Evolutionary conservation across 1,284 basidiomycete species (phyloP).

Genomic region (Tetrapyrgos nigripes): DNA sequence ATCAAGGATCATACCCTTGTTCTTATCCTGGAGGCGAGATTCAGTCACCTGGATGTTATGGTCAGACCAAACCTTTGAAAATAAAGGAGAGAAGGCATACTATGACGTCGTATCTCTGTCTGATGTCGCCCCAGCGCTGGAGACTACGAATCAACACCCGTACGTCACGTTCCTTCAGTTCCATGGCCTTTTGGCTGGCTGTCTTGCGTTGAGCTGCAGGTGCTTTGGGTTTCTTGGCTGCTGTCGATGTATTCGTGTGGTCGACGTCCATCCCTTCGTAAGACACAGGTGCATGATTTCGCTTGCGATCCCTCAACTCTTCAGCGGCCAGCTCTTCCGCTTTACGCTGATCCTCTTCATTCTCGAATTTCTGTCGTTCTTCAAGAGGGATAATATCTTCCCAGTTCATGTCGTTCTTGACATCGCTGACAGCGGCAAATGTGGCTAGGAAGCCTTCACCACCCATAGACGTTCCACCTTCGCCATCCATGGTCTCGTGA

Average conservation of each 20-base stretch:
- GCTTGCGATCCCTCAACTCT: conserved; percentile 79
- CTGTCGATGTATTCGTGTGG: conserved; percentile 63
- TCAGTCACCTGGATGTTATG: conserved; percentile 76
- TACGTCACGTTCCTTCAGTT: conserved; percentile 96
- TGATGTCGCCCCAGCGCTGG: conserved; percentile 98
- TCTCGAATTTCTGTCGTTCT: conserved; percentile 87
- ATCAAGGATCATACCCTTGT: conserved; percentile 90
- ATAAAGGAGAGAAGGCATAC: conserved; percentile 53
- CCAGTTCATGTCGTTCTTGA: conserved; percentile 98
- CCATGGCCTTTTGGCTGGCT: conserved; percentile 92
- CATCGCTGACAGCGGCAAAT: conserved; percentile 96
- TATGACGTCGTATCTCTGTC: conserved; percentile 93
- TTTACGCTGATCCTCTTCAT: conserved; percentile 80
- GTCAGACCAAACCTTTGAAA: conserved; percentile 18
- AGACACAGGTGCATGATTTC: conserved; percentile 85
- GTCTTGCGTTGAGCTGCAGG: conserved; percentile 80
- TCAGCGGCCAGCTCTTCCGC: conserved; percentile 70
- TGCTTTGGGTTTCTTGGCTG: conserved; percentile 76
- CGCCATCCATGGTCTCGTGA: conserved; percentile 91
- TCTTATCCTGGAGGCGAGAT: conserved; percentile 95
- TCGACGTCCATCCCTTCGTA: conserved; percentile 94
- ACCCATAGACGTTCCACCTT: conserved; percentile 88
- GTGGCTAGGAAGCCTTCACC: conserved; percentile 96
- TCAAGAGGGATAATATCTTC: conserved; percentile 98
- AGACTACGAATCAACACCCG: conserved; percentile 95